Conservation (phyloP, 2,329 filamentous ascomycete genomes). For the Hypoxylon sp. region DNA sequence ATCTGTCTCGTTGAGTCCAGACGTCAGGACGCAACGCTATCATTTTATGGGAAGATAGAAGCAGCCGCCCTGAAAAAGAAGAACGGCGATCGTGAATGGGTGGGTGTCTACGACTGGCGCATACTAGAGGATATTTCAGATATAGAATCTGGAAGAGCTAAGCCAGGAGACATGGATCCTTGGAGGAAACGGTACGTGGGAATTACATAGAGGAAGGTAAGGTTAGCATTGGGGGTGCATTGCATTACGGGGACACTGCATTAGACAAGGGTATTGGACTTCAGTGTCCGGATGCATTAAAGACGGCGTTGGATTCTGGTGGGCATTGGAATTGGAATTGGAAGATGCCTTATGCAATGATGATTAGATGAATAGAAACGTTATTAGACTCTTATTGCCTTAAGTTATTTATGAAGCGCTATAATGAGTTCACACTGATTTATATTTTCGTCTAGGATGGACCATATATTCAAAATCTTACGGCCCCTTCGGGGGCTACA, state of each 20-base stretch:
- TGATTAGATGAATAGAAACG: conserved; percentile 11
- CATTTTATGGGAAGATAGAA: conserved; percentile 56
- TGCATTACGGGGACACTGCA: conserved; percentile 20
- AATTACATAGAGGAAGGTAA: conserved; percentile 54
- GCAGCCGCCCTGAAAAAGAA: conserved; percentile 49
- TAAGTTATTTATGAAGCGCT: background rate
- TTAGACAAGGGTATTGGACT: conserved; percentile 5
- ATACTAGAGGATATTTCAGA: conserved; percentile 60
- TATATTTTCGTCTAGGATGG: background rate
- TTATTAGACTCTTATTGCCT: background rate
- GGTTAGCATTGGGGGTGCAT: conserved; percentile 6
- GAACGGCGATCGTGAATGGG: conserved; percentile 55
- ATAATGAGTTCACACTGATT: background rate
- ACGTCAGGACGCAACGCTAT: conserved; percentile 51
- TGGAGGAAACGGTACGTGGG: conserved; percentile 64
- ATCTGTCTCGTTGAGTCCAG: conserved; percentile 62
- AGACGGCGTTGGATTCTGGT: background rate
- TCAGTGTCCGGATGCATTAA: background rate
- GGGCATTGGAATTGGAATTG: conserved; percentile 2
- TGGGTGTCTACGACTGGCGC: conserved; percentile 65
- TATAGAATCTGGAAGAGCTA: conserved; percentile 57
- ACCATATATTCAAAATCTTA: background rate
- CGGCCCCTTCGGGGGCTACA: background rate
- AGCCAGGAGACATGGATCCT: conserved; percentile 58
- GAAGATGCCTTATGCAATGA: conserved; percentile 7